Evolutionary conservation across 257 asterid species (phyloP).

Genomic region (Handroanthus guayacan): DNA sequence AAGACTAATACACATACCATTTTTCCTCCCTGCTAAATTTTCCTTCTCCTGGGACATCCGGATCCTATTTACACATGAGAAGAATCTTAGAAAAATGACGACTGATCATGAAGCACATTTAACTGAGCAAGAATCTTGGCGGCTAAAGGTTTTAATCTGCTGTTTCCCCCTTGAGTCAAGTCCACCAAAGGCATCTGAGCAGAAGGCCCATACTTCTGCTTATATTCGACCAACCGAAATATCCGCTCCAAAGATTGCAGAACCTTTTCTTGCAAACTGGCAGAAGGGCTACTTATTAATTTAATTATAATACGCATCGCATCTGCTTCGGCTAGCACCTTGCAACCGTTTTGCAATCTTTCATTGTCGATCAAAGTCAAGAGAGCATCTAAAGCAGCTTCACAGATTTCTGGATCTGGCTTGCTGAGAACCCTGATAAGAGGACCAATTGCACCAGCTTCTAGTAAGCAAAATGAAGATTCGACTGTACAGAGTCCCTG

Average conservation of each 20-base stretch:
- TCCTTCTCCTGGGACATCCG: background rate
- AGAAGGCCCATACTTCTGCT: constrained; percentile 50
- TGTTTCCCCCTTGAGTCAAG: constrained; percentile 64
- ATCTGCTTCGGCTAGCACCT: constrained; percentile 59
- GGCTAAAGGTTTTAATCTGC: constrained; percentile 54
- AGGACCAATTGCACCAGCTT: constrained; percentile 58
- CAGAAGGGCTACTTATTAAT: constrained; percentile 53
- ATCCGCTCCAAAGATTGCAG: constrained; percentile 59
- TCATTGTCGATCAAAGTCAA: constrained; percentile 58
- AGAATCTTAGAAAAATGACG: constrained; percentile 45
- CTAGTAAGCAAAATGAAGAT: constrained; percentile 65
- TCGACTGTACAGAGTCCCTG: constrained; percentile 54
- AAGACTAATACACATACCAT: background rate
- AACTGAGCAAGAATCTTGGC: constrained; percentile 69
- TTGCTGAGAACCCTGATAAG: constrained; percentile 56
- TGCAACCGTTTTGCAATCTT: constrained; percentile 57
- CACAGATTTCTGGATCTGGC: constrained; percentile 53
- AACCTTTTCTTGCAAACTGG: constrained; percentile 61
- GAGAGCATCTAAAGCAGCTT: constrained; percentile 73
- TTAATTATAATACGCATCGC: constrained; percentile 57
- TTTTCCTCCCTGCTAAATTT: background rate
- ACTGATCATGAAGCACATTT: constrained; percentile 61
- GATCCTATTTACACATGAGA: constrained; percentile 4
- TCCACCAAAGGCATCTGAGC: constrained; percentile 63
- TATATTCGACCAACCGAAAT: constrained; percentile 56